Evolutionary conservation across 2,329 filamentous ascomycete genomes (phyloP).

Genomic region (Beauveria pseudobassiana): DNA sequence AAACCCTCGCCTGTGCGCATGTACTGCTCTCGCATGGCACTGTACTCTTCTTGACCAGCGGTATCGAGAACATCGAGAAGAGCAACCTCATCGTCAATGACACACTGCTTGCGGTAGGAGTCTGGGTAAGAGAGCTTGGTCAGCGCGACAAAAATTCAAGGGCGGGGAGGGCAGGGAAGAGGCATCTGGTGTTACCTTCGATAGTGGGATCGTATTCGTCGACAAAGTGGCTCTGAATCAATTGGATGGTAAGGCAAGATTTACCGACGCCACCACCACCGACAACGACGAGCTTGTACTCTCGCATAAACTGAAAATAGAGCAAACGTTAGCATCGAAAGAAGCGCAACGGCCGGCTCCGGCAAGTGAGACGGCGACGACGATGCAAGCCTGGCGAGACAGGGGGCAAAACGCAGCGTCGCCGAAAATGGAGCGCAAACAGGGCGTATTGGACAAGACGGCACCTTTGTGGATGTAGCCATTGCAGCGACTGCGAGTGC

Average conservation of each 20-base stretch:
- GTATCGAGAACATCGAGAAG: conserved; percentile 97
- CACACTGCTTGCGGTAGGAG: conserved; percentile 99
- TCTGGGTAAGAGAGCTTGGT: conserved; percentile 48
- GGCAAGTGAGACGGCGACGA: too few relatives aligned
- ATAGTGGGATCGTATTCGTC: conserved; percentile 99
- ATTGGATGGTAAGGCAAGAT: conserved; percentile 97
- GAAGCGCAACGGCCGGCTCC: too few relatives aligned
- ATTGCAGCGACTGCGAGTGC: conserved; percentile 8
- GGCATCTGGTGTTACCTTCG: conserved; percentile 62
- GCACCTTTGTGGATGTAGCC: conserved; percentile 13
- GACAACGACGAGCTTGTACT: conserved; percentile 95
- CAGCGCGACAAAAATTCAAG: not conserved
- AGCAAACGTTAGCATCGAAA: not conserved
- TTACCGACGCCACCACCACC: conserved; percentile 98
- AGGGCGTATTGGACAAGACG: not conserved
- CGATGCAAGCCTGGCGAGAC: too few relatives aligned
- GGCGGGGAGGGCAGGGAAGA: not conserved
- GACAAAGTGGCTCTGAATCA: conserved; percentile 93
- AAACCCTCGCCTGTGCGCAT: conserved; percentile 99
- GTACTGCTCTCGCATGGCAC: conserved; percentile 98
- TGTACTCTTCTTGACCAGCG: conserved; percentile 97
- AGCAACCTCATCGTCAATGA: conserved; percentile 96
- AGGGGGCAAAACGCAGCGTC: not conserved
- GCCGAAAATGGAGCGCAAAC: not conserved
- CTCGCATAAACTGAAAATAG: conserved; percentile 63